Conservation (phyloP, 371 early-diverging fungal genomes). For the Umbelopsis sp. region DNA sequence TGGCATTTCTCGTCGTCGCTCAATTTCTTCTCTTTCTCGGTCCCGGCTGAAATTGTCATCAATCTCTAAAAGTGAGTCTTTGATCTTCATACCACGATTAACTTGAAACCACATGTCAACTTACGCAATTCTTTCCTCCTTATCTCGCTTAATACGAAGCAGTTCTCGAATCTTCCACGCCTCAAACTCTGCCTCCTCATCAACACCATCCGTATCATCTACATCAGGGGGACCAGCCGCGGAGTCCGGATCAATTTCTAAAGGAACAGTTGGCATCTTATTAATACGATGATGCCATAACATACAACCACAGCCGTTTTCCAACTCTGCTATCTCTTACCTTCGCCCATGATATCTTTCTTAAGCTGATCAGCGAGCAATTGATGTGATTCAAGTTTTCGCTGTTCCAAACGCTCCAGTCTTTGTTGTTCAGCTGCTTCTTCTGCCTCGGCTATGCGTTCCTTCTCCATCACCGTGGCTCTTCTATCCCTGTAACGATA, state of each 20-base stretch:
- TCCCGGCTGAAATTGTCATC: slow-evolving; percentile 53
- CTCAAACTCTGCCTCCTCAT: slow-evolving; percentile 86
- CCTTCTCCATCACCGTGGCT: slow-evolving; percentile 69
- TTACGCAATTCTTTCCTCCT: slow-evolving; percentile 76
- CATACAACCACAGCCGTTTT: not conserved
- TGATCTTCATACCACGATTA: too few relatives aligned
- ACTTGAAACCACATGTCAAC: slow-evolving; percentile 23
- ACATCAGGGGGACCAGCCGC: slow-evolving; percentile 45
- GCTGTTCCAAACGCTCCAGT: slow-evolving; percentile 61
- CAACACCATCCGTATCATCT: slow-evolving; percentile 91
- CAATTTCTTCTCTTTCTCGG: slow-evolving; percentile 77
- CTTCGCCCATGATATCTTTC: slow-evolving; percentile 52
- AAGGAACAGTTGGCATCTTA: slow-evolving; percentile 11
- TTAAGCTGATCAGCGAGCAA: slow-evolving; percentile 76
- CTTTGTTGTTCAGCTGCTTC: slow-evolving; percentile 59
- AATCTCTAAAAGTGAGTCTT: too few relatives aligned
- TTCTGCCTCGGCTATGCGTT: slow-evolving; percentile 61
- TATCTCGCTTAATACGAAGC: slow-evolving; percentile 85
- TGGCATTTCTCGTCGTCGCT: slow-evolving; percentile 79
- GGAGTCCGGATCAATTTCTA: slow-evolving; percentile 30
- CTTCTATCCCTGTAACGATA: slow-evolving; percentile 57
- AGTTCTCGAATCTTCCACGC: slow-evolving; percentile 95
- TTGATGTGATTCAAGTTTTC: slow-evolving; percentile 76
- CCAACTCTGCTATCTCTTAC: slow-evolving; percentile 20
- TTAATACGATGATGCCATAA: not conserved